Evolutionary conservation across 768 basidiomycete genomes (phyloP).

Genomic region (Pleurotus platypus): DNA sequence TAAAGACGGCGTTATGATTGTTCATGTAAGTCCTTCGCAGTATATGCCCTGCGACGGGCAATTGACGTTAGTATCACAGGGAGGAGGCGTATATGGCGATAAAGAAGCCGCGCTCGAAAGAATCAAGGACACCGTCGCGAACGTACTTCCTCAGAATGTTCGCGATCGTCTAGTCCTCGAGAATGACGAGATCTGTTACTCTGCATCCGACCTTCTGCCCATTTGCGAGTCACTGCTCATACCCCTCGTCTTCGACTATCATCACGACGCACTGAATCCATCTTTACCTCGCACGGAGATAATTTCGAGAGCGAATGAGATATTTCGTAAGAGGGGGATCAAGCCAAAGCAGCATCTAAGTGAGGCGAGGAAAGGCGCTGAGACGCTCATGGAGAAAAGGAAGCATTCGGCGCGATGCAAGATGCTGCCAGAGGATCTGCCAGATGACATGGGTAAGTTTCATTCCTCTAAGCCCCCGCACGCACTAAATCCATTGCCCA

Average conservation of each 20-base stretch:
- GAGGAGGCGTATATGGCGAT: slow-evolving; percentile 82
- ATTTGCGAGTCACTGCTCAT: slow-evolving; percentile 81
- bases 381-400: slow-evolving; percentile 77
- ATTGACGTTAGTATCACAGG: slow-evolving; percentile 29
- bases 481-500: slow-evolving; percentile 10
- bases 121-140: slow-evolving; percentile 65
- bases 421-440: slow-evolving; percentile 57
- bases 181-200: slow-evolving; percentile 94
- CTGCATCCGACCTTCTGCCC: slow-evolving; percentile 83
- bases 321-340: slow-evolving; percentile 76
- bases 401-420: slow-evolving; percentile 86
- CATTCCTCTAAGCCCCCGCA: slow-evolving; percentile 8
- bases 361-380: slow-evolving; percentile 83
- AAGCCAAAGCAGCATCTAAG: slow-evolving; percentile 90
- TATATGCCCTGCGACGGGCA: not conserved
- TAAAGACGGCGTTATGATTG: slow-evolving; percentile 83
- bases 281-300: slow-evolving; percentile 61
- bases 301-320: slow-evolving; percentile 70
- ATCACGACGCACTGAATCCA: slow-evolving; percentile 73
- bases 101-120: slow-evolving; percentile 68
- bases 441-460: slow-evolving; percentile 60
- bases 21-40: slow-evolving; percentile 51
- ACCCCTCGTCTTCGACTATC: slow-evolving; percentile 74
- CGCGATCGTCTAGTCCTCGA: slow-evolving; percentile 82
- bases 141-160: slow-evolving; percentile 56